Evolutionary conservation across 352 stramenopile species (phyloP).

Genomic region (Globisporangium rhizosaccharum): DNA sequence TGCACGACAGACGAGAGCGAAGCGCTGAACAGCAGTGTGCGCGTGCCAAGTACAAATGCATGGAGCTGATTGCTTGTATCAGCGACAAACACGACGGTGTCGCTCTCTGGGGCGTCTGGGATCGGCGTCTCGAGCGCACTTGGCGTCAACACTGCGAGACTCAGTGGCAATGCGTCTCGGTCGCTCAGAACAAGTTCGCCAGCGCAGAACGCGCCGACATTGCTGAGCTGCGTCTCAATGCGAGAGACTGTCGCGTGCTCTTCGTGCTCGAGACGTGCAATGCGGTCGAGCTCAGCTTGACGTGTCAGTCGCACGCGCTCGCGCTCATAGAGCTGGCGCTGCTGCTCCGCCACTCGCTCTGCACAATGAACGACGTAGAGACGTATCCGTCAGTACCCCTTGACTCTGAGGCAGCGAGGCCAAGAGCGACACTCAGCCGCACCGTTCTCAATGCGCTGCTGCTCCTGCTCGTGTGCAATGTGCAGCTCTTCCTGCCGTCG

Average conservation of each 20-base stretch:
- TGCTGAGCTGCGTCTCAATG: constrained; percentile 42
- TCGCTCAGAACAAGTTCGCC: constrained; percentile 23
- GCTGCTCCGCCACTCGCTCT: constrained; percentile 39
- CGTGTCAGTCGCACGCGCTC: constrained; percentile 21
- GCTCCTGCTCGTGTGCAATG: constrained; percentile 36
- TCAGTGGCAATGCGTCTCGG: constrained; percentile 17
- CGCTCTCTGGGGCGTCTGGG: constrained; percentile 16
- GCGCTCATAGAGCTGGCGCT: constrained; percentile 24
- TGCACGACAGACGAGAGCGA: constrained; percentile 12
- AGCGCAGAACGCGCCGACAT: constrained; percentile 45
- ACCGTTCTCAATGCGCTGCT: constrained; percentile 43
- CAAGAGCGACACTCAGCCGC: neutral
- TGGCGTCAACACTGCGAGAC: constrained; percentile 19
- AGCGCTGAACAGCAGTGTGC: constrained; percentile 19
- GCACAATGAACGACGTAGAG: neutral
- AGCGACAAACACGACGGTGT: constrained; percentile 31
- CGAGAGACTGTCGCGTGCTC: constrained; percentile 24
- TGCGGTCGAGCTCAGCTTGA: constrained; percentile 28
- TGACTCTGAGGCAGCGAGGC: too few relatives aligned
- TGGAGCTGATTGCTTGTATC: constrained; percentile 24
- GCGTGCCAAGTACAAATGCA: constrained; percentile 23
- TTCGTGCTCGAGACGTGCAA: constrained; percentile 33
- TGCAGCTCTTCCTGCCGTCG: constrained; percentile 39
- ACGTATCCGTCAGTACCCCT: neutral
- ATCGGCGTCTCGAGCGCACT: constrained; percentile 24